Conservation (phyloP, 176 grass and related monocot species). For the Coix lacrymajobi region DNA sequence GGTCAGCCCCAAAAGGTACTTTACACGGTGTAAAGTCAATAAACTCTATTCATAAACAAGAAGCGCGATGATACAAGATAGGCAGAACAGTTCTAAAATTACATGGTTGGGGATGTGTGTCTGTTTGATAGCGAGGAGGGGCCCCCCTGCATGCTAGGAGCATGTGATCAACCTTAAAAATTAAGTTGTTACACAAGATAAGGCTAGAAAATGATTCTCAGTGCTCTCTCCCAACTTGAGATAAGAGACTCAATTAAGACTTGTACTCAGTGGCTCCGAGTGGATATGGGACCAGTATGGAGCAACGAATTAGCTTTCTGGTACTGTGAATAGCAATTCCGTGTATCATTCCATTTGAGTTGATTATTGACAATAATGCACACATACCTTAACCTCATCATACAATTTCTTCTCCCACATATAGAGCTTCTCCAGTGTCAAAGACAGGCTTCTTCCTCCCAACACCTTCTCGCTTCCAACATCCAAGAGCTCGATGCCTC, state of each 20-base stretch:
- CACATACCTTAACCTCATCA: conserved; percentile 79
- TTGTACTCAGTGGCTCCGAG: neutral
- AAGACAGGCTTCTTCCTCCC: conserved; percentile 46
- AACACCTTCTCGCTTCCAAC: conserved; percentile 47
- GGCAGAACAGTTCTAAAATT: conserved; percentile 1
- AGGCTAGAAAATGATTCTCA: neutral
- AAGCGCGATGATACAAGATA: conserved; percentile 12
- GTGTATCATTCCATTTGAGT: neutral
- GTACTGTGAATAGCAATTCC: neutral
- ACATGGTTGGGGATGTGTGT: neutral
- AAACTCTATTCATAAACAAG: conserved; percentile 8
- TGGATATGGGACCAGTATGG: neutral
- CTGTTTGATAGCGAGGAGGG: neutral
- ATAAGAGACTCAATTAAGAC: neutral
- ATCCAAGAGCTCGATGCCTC: conserved; percentile 28
- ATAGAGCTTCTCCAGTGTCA: conserved; percentile 76
- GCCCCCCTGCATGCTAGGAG: neutral
- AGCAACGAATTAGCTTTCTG: conserved; percentile 2
- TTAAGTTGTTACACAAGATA: neutral
- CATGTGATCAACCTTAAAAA: neutral
- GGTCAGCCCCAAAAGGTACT: conserved; percentile 7
- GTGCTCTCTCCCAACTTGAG: neutral
- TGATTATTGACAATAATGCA: neutral
- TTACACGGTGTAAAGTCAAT: conserved; percentile 1
- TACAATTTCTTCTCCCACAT: conserved; percentile 90